Evolutionary conservation across 768 basidiomycete species (phyloP).

Genomic region (Pisolithus tinctorius): DNA sequence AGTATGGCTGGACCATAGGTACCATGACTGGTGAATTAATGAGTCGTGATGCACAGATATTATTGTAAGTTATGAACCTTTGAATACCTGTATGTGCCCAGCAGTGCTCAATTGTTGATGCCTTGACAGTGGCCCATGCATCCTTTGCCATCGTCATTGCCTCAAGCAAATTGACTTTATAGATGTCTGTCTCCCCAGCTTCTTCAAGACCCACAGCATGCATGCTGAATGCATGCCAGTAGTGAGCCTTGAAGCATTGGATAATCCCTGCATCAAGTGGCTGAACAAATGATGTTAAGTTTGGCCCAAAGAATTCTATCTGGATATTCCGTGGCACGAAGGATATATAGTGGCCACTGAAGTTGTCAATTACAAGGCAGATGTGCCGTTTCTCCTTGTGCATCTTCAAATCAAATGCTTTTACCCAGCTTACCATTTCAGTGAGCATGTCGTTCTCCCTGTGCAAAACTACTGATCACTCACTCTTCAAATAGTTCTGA

Average conservation of each 20-base stretch:
- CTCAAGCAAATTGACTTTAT: constrained; percentile 30
- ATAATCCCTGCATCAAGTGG: constrained; percentile 16
- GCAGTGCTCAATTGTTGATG: constrained; percentile 29
- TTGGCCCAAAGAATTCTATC: constrained; percentile 14
- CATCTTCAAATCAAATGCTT: constrained; percentile 16
- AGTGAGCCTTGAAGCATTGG: constrained; percentile 32
- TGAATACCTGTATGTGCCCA: constrained; percentile 28
- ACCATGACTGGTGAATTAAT: too few relatives aligned
- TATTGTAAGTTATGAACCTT: not conserved
- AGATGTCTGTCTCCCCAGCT: constrained; percentile 25
- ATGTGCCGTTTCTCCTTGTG: constrained; percentile 5
- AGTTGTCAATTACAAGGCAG: constrained; percentile 5
- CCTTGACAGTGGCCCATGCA: constrained; percentile 26
- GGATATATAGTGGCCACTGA: constrained; percentile 1
- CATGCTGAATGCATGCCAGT: constrained; percentile 19
- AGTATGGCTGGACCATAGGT: too few relatives aligned
- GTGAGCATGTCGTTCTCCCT: not conserved
- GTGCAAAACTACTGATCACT: not conserved
- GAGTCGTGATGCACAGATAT: too few relatives aligned
- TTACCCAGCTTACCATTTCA: constrained; percentile 15
- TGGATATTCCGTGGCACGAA: constrained; percentile 2
- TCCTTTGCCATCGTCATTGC: constrained; percentile 27
- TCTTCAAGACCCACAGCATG: constrained; percentile 26
- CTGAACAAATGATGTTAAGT: constrained; percentile 33
- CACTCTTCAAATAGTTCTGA: constrained; percentile 26